phyloP scores from a whole-genome alignment of 2,329 filamentous ascomycete genomes.

The Sclerotinia subarctica region DNA sequence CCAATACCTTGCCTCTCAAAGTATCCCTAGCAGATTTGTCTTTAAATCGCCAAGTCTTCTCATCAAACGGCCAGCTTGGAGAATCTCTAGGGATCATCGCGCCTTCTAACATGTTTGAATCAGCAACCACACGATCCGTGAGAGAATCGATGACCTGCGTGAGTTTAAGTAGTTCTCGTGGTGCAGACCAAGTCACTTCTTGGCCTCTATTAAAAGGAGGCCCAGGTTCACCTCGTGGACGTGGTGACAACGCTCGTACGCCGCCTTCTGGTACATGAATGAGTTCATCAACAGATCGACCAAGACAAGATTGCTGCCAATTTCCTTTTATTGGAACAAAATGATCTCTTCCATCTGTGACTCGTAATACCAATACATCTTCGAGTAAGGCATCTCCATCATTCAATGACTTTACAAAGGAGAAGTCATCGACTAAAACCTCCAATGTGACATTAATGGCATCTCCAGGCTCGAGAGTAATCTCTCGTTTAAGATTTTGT shows the following conservation, averaged over 20 bases:
- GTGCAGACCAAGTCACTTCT: conserved; percentile 72
- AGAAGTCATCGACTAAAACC: conserved; percentile 60
- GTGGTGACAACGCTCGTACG: conserved; percentile 52
- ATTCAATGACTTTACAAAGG: conserved; percentile 69
- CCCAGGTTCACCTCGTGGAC: conserved; percentile 9
- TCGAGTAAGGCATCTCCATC: conserved; percentile 64
- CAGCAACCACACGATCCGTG: conserved; percentile 55
- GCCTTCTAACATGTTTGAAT: conserved; percentile 59
- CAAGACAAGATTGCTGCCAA: conserved; percentile 82
- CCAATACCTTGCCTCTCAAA: conserved; percentile 44
- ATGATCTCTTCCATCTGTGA: conserved; percentile 81
- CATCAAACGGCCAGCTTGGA: conserved; percentile 58
- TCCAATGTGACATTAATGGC: conserved; percentile 69
- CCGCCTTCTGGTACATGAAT: conserved; percentile 84
- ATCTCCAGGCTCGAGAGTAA: conserved; percentile 80
- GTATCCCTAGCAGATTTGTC: conserved; percentile 38
- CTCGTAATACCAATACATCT: conserved; percentile 82
- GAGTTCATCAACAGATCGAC: conserved; percentile 82
- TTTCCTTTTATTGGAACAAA: conserved; percentile 77
- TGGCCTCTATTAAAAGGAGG: conserved; percentile 43
- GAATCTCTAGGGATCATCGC: conserved; percentile 49
- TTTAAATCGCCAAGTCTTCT: conserved; percentile 37
- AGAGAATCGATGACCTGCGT: conserved; percentile 71
- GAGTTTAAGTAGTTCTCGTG: conserved; percentile 83
- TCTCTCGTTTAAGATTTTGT: conserved; percentile 37